These are phyloP conservation scores for Saccharomycodes ludwigii DNA, from an alignment of 805 yeast genomes.

Conservation along the genomic window DNA sequence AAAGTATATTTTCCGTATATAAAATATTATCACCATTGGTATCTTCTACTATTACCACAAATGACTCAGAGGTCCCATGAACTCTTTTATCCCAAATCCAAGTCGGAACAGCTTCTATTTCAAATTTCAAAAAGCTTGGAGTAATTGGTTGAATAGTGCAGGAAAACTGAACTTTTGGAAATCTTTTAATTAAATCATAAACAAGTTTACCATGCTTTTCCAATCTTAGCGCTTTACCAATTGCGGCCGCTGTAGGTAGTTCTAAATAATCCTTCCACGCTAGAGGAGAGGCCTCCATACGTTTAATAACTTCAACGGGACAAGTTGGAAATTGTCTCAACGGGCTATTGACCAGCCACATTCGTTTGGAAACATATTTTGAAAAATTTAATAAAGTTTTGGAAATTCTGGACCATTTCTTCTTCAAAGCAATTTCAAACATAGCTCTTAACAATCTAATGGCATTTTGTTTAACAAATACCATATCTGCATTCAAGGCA, in stretches of 20 bases:
- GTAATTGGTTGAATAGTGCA: slow-evolving; percentile 71
- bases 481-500: slow-evolving; percentile 87
- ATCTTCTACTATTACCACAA: slow-evolving; percentile 67
- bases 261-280: slow-evolving; percentile 65
- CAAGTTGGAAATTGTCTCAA: slow-evolving; percentile 70
- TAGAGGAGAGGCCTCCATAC: slow-evolving; percentile 66
- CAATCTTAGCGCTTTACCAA: slow-evolving; percentile 69
- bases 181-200: slow-evolving; percentile 48
- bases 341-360: slow-evolving; percentile 83
- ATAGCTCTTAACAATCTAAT: slow-evolving; percentile 80
- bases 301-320: slow-evolving; percentile 56
- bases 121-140: slow-evolving; percentile 49
- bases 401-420: slow-evolving; percentile 60
- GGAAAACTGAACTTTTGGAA: slow-evolving; percentile 54
- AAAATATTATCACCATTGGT: slow-evolving; percentile 68
- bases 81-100: slow-evolving; percentile 66
- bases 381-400: slow-evolving; percentile 48
- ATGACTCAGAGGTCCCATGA: slow-evolving; percentile 57
- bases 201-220: slow-evolving; percentile 52
- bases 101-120: slow-evolving; percentile 51
- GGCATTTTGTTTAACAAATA: slow-evolving; percentile 85
- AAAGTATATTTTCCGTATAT: slow-evolving; percentile 40
- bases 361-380: slow-evolving; percentile 65
- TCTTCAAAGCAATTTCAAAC: slow-evolving; percentile 59
- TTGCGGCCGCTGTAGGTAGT: slow-evolving; percentile 54